These are phyloP conservation scores for Diaporthe citriasiana DNA, from an alignment of 2,329 filamentous ascomycete genomes.

Conservation along the genomic window DNA sequence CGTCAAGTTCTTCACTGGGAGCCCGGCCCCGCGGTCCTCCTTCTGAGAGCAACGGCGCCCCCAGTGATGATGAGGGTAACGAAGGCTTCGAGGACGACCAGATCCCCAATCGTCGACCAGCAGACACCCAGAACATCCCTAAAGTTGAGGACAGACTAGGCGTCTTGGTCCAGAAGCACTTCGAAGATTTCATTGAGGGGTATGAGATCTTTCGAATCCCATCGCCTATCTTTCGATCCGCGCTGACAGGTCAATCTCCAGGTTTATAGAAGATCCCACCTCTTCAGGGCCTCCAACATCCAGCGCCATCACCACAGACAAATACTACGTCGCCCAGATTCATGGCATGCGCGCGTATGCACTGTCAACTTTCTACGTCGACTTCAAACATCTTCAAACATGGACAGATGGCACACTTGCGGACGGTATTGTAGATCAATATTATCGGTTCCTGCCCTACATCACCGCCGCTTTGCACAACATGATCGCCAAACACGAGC, in stretches of 20 bases:
- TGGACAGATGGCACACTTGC: slow-evolving; percentile 86
- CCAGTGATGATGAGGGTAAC: slow-evolving; percentile 71
- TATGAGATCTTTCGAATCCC: slow-evolving; percentile 55
- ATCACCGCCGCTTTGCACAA: slow-evolving; percentile 91
- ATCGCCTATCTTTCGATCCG: not conserved
- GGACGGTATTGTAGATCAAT: slow-evolving; percentile 87
- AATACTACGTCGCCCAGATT: slow-evolving; percentile 89
- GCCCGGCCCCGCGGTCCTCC: slow-evolving; percentile 70
- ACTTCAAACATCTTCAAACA: slow-evolving; percentile 85
- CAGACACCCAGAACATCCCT: slow-evolving; percentile 69
- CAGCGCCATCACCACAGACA: slow-evolving; percentile 80
- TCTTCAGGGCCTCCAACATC: slow-evolving; percentile 75
- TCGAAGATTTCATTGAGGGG: slow-evolving; percentile 85
- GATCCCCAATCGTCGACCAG: slow-evolving; percentile 65
- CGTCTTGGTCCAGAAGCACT: slow-evolving; percentile 80
- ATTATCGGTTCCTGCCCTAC: slow-evolving; percentile 96
- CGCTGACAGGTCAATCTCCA: slow-evolving; percentile 47
- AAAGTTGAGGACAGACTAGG: slow-evolving; percentile 83
- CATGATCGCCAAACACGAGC: slow-evolving; percentile 94
- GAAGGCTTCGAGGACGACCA: slow-evolving; percentile 76
- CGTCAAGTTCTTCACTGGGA: slow-evolving; percentile 63
- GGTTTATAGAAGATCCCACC: slow-evolving; percentile 78
- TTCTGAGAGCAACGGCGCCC: slow-evolving; percentile 71
- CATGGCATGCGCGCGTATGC: slow-evolving; percentile 80
- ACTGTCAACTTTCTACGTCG: slow-evolving; percentile 89